Base-by-base conservation (phyloP, 164 flowering plant species). In the Piper betle region DNA sequence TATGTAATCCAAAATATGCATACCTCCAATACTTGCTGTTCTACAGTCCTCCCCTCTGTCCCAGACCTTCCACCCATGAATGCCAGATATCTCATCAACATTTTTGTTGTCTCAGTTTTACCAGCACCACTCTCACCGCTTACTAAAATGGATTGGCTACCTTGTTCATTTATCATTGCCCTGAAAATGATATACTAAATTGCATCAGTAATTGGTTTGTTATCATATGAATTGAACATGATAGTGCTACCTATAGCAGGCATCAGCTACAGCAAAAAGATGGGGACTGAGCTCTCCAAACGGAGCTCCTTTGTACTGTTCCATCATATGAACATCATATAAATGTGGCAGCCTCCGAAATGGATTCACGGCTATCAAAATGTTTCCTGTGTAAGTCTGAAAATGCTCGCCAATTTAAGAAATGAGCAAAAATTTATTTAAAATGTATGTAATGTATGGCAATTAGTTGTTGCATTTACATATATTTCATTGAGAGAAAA, bases 81-180 rank as follows among this genome's bases (percentile, higher is more conserved):
- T n/a, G 96, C 96, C 16, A 88, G 88, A 60, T 88, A 88, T 58
- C 91, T 78, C 96, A 88, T 88, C 33, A 88, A 79, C 90, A 88
- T 84, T 73, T 88, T 88, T 58, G 96, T 88, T 38, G 88, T 88
- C 76, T 88, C 92, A 39, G 96, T 88, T 72, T 88, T 88, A 64
- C 96, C 96, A 61, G 96, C 96, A 40, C 96, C 96, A 76, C 92
- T 88, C 71, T 85, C 92, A 64, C 91, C 91, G 77, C 91, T 87
- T 39, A 88, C 92, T 77, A 88, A 63, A 48, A 87, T 85, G 52
- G 96, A 85, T 69, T 88, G 89, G 72, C 83, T 85, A 60, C 76
- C 76, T 12, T 75, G 73, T 62, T 85, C 90, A 74, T 82, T 84
- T 61, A 77, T 79, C 84, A 88, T 84, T 59, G 86, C 78, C 77